Evolutionary conservation across 257 asterid species (phyloP), one percentile per base, ranked within the genome.

Genomic region (Primulina eburnea): DNA sequence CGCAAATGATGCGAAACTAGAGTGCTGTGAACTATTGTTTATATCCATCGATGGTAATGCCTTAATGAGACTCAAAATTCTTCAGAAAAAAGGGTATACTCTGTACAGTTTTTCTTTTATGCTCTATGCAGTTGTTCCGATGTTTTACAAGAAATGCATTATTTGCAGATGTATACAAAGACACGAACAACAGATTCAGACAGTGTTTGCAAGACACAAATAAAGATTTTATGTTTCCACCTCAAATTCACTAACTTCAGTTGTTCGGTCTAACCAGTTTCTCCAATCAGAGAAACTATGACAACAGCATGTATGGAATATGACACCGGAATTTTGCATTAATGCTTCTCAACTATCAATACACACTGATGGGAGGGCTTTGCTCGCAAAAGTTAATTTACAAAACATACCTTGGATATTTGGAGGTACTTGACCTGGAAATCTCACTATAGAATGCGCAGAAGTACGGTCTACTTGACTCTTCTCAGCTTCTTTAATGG

Each of bases 391-490:
- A 52, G 56, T n/a, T 26, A 26, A 61, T 64, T 60, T 52, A 60
- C 26, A 68, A 2, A 4, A 34, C 14, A 20, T 72, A 91, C 99
- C 99, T 83, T 92, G 97, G 76, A 81, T 83, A 71, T 65, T 88
- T 74, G 83, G 90, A 73, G 99, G 92, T 71, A 84, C 88, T 74
- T 92, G 97, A 75, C 86, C 75, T 64, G 99, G 99, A 71, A 85
- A 88, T 73, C 92, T 82, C 37, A 90, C 67, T 79, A 80, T 70
- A 63, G 96, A 92, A 70, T 81, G 77, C 32, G 77, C 75, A 16
- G 90, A 84, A 73, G 75, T 71, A 66, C 84, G 81, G 59, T 89
- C 92, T 28, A 67, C 67, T 17, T 66, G 86, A 8, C 83, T 80
- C 86, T 68, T 89, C 85, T 86, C 96, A 28, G 60, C 85, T 78